Evolutionary conservation across 164 flowering plant genomes (phyloP).

Genomic region (Echeveria elegans): DNA sequence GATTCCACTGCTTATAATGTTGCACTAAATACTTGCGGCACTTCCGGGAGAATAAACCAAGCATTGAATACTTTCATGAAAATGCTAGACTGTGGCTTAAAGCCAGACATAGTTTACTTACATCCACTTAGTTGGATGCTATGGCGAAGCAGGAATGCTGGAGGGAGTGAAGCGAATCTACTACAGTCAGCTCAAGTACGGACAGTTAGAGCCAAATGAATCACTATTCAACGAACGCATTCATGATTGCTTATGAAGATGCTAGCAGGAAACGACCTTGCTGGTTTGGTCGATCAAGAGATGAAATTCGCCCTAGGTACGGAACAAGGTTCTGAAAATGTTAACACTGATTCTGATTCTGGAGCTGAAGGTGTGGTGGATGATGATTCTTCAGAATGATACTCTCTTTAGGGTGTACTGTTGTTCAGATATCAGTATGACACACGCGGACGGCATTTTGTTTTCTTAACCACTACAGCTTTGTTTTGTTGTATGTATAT

Average conservation of each 20-base stretch:
- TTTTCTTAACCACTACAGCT: too few species aligned
- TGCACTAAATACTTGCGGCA: conserved; percentile 52
- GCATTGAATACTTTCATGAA: conserved; percentile 70
- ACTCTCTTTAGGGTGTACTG: too few species aligned
- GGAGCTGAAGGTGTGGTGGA: conserved; percentile 20
- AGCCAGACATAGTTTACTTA: conserved; percentile 64
- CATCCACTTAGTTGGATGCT: conserved; percentile 55
- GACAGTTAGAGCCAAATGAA: conserved; percentile 53
- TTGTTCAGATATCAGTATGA: too few species aligned
- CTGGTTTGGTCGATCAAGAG: conserved; percentile 51
- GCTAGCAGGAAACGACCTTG: conserved; percentile 54
- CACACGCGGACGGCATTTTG: too few species aligned
- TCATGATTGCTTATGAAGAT: conserved; percentile 50
- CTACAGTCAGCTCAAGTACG: conserved; percentile 46
- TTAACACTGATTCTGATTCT: conserved; percentile 20
- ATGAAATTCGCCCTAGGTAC: conserved; percentile 38
- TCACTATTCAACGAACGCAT: conserved; percentile 51
- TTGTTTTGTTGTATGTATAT: too few species aligned
- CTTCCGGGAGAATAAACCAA: conserved; percentile 43
- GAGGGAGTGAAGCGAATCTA: conserved; percentile 74
- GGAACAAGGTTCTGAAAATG: conserved; percentile 20
- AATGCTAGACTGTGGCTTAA: conserved; percentile 72
- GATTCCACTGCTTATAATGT: conserved; percentile 58
- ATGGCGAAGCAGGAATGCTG: conserved; percentile 76
- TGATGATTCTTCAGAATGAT: neutral